phyloP scores from a whole-genome alignment of 192 early-diverging fungal species.

The Podochytrium sp. region DNA sequence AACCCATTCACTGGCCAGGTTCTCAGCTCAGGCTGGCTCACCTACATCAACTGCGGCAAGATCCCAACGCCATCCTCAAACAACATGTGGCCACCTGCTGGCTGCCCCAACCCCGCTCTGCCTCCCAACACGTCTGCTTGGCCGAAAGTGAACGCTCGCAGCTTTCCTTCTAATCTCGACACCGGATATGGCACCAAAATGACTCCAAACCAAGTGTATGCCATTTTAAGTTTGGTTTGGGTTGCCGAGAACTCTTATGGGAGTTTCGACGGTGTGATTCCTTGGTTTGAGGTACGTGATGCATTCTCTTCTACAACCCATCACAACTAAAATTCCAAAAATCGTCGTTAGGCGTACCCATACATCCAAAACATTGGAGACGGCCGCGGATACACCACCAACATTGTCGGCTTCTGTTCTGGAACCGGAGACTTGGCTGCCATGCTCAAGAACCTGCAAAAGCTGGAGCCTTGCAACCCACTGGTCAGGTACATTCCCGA shows the following conservation, averaged over 20 bases:
- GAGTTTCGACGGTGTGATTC: slow-evolving; percentile 3
- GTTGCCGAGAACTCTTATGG: slow-evolving; percentile 1
- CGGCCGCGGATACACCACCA: slow-evolving; percentile 13
- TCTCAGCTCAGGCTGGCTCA: slow-evolving; percentile 14
- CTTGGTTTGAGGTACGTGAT: not conserved
- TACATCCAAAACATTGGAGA: slow-evolving; percentile 27
- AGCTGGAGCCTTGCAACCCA: slow-evolving; percentile 4
- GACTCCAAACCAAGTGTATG: slow-evolving; percentile 1
- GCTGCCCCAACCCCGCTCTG: not conserved
- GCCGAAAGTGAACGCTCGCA: not conserved
- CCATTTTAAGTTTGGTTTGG: slow-evolving; percentile 6
- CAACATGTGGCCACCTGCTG: slow-evolving; percentile 15
- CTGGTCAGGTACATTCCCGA: slow-evolving; percentile 13
- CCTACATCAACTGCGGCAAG: slow-evolving; percentile 2
- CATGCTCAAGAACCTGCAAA: slow-evolving; percentile 3
- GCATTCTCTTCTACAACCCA: too few relatives aligned
- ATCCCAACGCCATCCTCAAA: not conserved
- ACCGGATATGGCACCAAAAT: not conserved
- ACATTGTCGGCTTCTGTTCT: slow-evolving; percentile 20
- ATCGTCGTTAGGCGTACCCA: not conserved
- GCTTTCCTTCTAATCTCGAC: not conserved
- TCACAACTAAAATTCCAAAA: too few relatives aligned
- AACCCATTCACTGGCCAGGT: too few relatives aligned
- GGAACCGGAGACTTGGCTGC: slow-evolving; percentile 11
- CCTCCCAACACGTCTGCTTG: not conserved